Evolutionary conservation across 2,329 filamentous ascomycete genomes (phyloP), one percentile per base, ranked within the genome.

Genomic region (Monosporascus ibericus): DNA sequence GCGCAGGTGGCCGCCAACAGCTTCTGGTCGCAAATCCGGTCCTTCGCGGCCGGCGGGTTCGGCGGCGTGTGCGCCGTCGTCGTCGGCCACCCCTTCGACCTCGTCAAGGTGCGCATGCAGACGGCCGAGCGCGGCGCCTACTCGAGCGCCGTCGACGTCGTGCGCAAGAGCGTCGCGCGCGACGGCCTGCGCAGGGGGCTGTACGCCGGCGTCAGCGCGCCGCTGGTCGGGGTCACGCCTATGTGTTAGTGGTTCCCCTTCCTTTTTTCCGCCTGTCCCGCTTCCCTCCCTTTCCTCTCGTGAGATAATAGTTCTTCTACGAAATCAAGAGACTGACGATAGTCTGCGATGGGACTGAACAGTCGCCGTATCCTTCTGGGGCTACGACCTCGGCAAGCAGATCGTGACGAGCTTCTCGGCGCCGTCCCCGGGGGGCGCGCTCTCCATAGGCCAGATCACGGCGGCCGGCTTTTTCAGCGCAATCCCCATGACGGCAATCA

Each of bases 51-150:
- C 7, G 94, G 94, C 63, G 94, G 91, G 57, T 95, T 95, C 55
- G 94, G 94, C 62, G 94, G 94, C 63, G 72, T 99, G 47, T 97
- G 90, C 75, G 92, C 94, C 52, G 94, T 99, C 51, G 70, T 99
- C 42, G 92, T 97, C 54, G 88, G 94, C 52, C 94, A 99, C 72
- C 94, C 94, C 9, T 99, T 99, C 69, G 94, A 99, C 70, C 79
- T 99, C 63, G 92, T 97, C 70, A 99, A 99, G 76, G 94, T 99
- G 60, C 88, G 94, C 54, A 77, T 99, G 70, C 94, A 99, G 77
- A 99, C 94, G 2, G 91, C 94, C 37, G 92, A 97, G 73, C 87
- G 85, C 72, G 94, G 94, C 48, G 88, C 96, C 37, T 99, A 99
- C 74, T 87, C 78, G 37, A 86, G 88, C 46, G 94, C 94, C 15